Evolutionary conservation across 2,329 filamentous ascomycete genomes (phyloP).

Genomic region (Graphiopsis chlorocephala): DNA sequence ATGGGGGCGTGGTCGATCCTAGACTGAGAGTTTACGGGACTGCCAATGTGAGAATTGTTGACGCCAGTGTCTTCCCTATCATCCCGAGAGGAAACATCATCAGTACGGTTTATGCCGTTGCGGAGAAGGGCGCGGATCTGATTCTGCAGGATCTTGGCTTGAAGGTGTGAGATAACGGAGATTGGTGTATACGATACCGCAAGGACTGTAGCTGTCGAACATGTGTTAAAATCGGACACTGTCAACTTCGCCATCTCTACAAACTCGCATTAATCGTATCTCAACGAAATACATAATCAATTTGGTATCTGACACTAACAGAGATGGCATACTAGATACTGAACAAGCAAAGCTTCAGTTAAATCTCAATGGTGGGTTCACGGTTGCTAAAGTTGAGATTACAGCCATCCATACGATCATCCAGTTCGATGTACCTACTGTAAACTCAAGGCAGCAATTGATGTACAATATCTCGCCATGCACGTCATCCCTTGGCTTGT

Average conservation of each 20-base stretch:
- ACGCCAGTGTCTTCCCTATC: slow-evolving; percentile 37
- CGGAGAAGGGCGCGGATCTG: slow-evolving; percentile 34
- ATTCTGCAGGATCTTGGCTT: slow-evolving; percentile 29
- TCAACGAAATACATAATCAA: too few relatives aligned
- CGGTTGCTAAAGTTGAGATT: background rate
- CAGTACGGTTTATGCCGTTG: slow-evolving; percentile 31
- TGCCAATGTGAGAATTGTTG: slow-evolving; percentile 36
- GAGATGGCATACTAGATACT: too few relatives aligned
- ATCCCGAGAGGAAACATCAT: slow-evolving; percentile 30
- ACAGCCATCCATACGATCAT: background rate
- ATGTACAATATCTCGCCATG: background rate
- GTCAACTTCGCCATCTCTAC: background rate
- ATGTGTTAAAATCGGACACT: background rate
- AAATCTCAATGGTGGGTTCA: background rate
- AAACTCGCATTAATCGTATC: background rate
- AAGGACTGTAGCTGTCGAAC: too few relatives aligned
- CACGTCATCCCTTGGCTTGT: background rate
- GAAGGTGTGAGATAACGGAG: background rate
- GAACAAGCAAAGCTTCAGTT: too few relatives aligned
- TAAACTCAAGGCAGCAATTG: background rate
- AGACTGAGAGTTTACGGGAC: slow-evolving; percentile 39
- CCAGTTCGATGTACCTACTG: background rate
- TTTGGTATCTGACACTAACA: too few relatives aligned
- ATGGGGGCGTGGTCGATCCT: slow-evolving; percentile 35
- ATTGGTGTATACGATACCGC: background rate